Evolutionary conservation across 257 asterid genomes (phyloP).

Genomic region (Nicotiana benthamiana): DNA sequence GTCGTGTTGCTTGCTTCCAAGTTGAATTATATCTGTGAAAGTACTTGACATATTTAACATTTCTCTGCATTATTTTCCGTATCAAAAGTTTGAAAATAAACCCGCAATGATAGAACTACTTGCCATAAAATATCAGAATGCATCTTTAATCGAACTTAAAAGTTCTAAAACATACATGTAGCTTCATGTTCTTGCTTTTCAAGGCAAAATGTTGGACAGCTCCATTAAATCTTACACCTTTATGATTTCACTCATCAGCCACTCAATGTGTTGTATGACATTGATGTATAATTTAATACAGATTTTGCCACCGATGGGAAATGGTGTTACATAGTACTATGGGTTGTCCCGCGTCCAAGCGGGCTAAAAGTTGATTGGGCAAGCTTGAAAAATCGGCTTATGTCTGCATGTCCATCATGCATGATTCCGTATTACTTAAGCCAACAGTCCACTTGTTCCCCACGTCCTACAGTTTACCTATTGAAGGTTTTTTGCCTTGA

Average conservation of each 20-base stretch:
- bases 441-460: conserved; percentile 22
- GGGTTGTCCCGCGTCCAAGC: conserved; percentile 43
- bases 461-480: conserved; percentile 28
- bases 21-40: neutral
- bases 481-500: conserved; percentile 37
- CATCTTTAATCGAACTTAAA: neutral
- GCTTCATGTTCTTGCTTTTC: neutral
- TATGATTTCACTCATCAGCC: neutral
- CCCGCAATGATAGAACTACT: neutral
- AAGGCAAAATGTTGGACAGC: neutral
- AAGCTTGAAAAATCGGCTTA: conserved; percentile 36
- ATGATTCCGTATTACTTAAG: conserved; percentile 23
- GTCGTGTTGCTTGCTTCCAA: neutral
- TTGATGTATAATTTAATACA: conserved; percentile 13
- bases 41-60: neutral
- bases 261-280: neutral
- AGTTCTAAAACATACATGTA: neutral
- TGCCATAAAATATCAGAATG: neutral
- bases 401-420: conserved; percentile 39
- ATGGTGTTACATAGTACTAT: conserved; percentile 49
- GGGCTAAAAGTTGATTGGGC: conserved; percentile 34
- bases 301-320: conserved; percentile 53
- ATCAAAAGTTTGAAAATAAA: neutral
- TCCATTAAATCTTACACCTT: neutral
- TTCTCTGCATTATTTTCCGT: neutral